Conservation (phyloP, 1,284 basidiomycete species). For the Boletus mariae region DNA sequence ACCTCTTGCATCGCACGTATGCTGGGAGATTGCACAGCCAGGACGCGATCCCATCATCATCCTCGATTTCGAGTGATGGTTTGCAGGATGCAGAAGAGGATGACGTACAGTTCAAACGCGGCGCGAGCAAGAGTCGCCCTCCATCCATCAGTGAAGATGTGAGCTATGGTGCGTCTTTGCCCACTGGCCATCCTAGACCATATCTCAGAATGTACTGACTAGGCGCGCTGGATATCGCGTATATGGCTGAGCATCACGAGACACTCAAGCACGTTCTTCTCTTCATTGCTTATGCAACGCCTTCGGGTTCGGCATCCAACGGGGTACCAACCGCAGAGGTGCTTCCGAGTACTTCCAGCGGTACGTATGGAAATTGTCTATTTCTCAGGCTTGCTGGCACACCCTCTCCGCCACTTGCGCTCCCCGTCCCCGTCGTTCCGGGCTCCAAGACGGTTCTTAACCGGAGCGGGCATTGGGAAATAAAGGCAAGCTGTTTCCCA, state of each 20-base stretch:
- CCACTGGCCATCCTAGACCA: background rate
- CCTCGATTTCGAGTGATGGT: background rate
- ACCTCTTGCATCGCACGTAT: slow-evolving; percentile 62
- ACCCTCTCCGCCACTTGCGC: slow-evolving; percentile 54
- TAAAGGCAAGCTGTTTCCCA: slow-evolving; percentile 50
- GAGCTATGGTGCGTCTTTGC: slow-evolving; percentile 19
- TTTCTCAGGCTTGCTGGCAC: slow-evolving; percentile 55
- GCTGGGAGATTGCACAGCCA: slow-evolving; percentile 68
- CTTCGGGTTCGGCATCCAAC: slow-evolving; percentile 16
- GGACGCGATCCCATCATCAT: slow-evolving; percentile 46
- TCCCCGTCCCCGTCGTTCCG: slow-evolving; percentile 61
- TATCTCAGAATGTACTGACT: slow-evolving; percentile 1
- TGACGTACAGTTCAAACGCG: slow-evolving; percentile 8
- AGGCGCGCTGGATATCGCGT: slow-evolving; percentile 56
- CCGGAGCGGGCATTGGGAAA: slow-evolving; percentile 61
- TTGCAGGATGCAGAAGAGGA: background rate
- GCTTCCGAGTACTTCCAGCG: slow-evolving; percentile 42
- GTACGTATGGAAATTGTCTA: slow-evolving; percentile 47
- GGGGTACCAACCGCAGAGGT: slow-evolving; percentile 52
- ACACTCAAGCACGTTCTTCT: slow-evolving; percentile 72
- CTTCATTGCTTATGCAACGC: slow-evolving; percentile 41
- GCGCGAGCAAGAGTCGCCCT: slow-evolving; percentile 22
- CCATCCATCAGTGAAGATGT: slow-evolving; percentile 7
- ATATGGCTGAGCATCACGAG: slow-evolving; percentile 83
- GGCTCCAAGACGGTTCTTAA: slow-evolving; percentile 60